Base-by-base conservation (phyloP, 345 rosid species). In the Streptanthus diversifolius region DNA sequence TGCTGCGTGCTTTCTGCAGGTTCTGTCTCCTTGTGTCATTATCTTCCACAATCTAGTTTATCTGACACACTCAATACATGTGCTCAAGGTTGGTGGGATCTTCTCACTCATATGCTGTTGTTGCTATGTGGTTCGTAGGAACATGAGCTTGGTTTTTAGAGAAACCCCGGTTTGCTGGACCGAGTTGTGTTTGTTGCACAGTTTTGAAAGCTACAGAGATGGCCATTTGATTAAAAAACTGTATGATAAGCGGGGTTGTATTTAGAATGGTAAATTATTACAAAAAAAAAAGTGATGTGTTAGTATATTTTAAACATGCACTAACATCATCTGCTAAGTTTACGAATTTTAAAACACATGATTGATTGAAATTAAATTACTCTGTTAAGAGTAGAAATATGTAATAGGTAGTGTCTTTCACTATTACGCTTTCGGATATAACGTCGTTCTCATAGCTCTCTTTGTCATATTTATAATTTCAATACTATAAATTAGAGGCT, bases 401-500 rank as follows among this genome's bases (percentile, higher is more conserved):
- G 30, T 24, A 24, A 36, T 57, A 27, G 19, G 33, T 39, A 60
- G 41, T 40, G 30, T 33, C 37, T 59, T 49, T 59, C 68, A n/a
- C 68, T 4, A 29, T 74, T 63, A 30, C 18, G 24, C 55, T 52
- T 68, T 59, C 47, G 22, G 69, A 75, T 61, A 33, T 52, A 60
- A 61, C 5, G 57, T 75, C 70, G 33, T 43, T 52, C 63, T 75
- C 74, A 14, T 30, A 37, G 48, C 43, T 65, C 40, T 73, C 47
- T 59, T 55, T 58, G 32, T 66, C 67, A 49, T 17, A 1, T 52
- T 35, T n/a, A 29, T 53, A 27, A 15, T 48, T 29, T 11, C 15
- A 58, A 7, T 48, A 14, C 44, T 30, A 48, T 29, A 59, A 56
- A 35, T 66, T 9, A 36, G 54, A 48, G 24, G n/a, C 64, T 66